phyloP scores from a whole-genome alignment of 1,284 basidiomycete species.

The Ceratobasidium sp. region DNA sequence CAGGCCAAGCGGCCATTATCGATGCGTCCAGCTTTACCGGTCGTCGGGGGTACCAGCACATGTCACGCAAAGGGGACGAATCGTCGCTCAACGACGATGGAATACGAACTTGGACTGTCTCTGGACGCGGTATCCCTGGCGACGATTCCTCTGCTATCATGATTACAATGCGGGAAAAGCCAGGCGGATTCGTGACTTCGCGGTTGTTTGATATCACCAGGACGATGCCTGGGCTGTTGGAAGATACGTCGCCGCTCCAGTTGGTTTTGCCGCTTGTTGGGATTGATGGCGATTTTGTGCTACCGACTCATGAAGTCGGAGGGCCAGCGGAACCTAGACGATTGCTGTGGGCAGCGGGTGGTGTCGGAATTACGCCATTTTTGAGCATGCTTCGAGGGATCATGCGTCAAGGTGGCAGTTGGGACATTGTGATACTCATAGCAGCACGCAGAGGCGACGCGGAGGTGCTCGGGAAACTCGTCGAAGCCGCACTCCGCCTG shows the following conservation, averaged over 20 bases:
- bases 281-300: slow-evolving; percentile 60
- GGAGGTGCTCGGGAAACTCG: slow-evolving; percentile 61
- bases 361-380: slow-evolving; percentile 73
- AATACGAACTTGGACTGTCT: slow-evolving; percentile 76
- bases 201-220: slow-evolving; percentile 66
- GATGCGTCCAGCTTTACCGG: slow-evolving; percentile 70
- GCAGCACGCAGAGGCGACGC: slow-evolving; percentile 65
- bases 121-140: slow-evolving; percentile 55
- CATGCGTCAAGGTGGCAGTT: slow-evolving; percentile 49
- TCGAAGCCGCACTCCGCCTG: slow-evolving; percentile 55
- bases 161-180: slow-evolving; percentile 69
- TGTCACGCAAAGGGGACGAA: slow-evolving; percentile 63
- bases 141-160: slow-evolving; percentile 57
- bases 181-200: slow-evolving; percentile 67
- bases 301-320: slow-evolving; percentile 49
- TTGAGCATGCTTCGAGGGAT: slow-evolving; percentile 64
- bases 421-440: slow-evolving; percentile 64
- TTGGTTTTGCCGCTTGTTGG: slow-evolving; percentile 59
- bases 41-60: slow-evolving; percentile 64
- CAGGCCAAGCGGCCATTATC: slow-evolving; percentile 71
- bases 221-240: slow-evolving; percentile 60
- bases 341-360: slow-evolving; percentile 69
- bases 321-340: slow-evolving; percentile 19
- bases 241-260: slow-evolving; percentile 58
- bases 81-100: slow-evolving; percentile 72